Base-by-base conservation (phyloP, 768 basidiomycete genomes). In the Tylopilus vinaceipallidus region DNA sequence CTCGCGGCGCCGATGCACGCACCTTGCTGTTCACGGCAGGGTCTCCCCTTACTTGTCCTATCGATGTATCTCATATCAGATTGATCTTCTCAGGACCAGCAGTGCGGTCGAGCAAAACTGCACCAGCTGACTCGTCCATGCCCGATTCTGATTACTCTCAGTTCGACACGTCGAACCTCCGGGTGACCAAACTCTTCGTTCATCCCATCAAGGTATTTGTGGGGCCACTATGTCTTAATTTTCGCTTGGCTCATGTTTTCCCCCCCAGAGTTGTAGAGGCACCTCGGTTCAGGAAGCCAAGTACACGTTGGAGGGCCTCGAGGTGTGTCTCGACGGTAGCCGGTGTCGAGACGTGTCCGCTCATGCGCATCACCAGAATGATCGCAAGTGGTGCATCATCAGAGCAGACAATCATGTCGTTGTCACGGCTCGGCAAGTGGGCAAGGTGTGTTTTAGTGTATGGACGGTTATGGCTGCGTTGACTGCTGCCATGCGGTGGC, bases 341-440 rank as follows among this genome's bases (percentile, higher is more conserved):
- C 7, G 27, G 26, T 16, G 29, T 40, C 30, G 11, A 29, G 29
- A 29, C 42, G 24, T 34, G 40, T 43, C 20, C 32, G 26, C 34
- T 47, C 42, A 57, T 26, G 27, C n/a, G 22, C 19, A 42, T 23
- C 1, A 20, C n/a, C 53, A 90, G 87, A 74, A 84, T 61, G 88
- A 91, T 59, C 76, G 88, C 54, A 74, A 70, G 64, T 88, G 86
- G 80, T 83, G 80, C 53, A 75, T 90, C 58, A 73, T 88, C 42
- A 83, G 84, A 54, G 75, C 75, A 3, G 68, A 71, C 9, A 78
- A 73, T 6, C 70, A 79, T 37, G 59, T 61, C 4, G 74, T 87
- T 20, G 70, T 91, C 36, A 91, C 88, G 2, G 88, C 88, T 6
- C 77, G 88, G 43, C 79, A 83, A 47, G 65, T 79, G 29, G 55